phyloP scores from a whole-genome alignment of 805 yeast species.

The Yarrowia sp. region DNA sequence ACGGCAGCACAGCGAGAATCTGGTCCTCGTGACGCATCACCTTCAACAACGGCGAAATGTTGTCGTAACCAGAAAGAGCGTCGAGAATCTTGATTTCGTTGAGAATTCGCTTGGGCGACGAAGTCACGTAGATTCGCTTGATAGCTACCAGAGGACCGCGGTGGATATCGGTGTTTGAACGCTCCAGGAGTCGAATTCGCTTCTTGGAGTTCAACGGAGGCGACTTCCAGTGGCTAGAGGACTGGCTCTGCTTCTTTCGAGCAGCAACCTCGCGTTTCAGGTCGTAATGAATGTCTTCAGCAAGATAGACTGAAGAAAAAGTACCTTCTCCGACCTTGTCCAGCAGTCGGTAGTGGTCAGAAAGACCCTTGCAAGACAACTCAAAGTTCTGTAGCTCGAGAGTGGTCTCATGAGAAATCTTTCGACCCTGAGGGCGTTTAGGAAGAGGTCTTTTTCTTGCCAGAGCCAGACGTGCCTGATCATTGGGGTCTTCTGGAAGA shows the following conservation, averaged over 20 bases:
- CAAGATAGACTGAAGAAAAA: constrained; percentile 67
- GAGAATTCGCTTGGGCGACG: constrained; percentile 88
- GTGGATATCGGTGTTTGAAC: constrained; percentile 8
- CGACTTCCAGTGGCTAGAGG: constrained; percentile 14
- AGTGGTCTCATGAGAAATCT: constrained; percentile 31
- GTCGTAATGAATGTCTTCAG: constrained; percentile 57
- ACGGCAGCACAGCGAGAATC: constrained; percentile 90
- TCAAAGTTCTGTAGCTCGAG: constrained; percentile 45
- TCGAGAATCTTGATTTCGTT: constrained; percentile 80
- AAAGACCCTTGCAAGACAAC: constrained; percentile 60
- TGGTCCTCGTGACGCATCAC: constrained; percentile 89
- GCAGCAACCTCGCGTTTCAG: constrained; percentile 46
- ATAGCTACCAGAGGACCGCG: constrained; percentile 68
- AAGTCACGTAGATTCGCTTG: constrained; percentile 91
- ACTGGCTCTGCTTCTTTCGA: not conserved
- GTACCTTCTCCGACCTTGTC: constrained; percentile 75
- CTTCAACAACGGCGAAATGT: constrained; percentile 88
- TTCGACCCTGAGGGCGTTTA: constrained; percentile 19
- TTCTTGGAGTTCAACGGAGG: constrained; percentile 32
- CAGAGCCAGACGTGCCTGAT: constrained; percentile 4
- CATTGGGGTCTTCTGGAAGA: not conserved
- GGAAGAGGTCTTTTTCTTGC: constrained; percentile 20
- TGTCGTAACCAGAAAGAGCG: constrained; percentile 48
- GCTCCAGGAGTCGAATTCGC: constrained; percentile 21
- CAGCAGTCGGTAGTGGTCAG: constrained; percentile 57